These are phyloP conservation scores for Picochlorum sp. DNA, from an alignment of 139 green algal genomes.

Conservation along the genomic window DNA sequence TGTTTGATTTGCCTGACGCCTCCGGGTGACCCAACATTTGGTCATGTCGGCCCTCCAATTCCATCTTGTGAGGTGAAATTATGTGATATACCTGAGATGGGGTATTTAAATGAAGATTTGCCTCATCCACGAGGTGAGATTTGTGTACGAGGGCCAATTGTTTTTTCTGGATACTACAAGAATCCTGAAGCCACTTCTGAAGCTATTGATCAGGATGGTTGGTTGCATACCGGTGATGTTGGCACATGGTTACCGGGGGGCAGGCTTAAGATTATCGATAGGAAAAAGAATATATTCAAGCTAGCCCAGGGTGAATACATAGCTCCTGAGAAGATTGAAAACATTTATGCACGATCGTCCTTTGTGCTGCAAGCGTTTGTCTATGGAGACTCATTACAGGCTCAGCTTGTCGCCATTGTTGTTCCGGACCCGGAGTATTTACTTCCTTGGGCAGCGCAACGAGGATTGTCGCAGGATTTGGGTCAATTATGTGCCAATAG, in stretches of 20 bases:
- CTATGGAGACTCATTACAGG: conserved; percentile 73
- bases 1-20: conserved; percentile 75
- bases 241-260: conserved; percentile 59
- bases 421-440: conserved; percentile 89
- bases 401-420: conserved; percentile 76
- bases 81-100: conserved; percentile 93
- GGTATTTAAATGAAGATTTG: conserved; percentile 69
- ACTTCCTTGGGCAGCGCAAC: conserved; percentile 70
- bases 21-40: conserved; percentile 39
- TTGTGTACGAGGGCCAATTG: conserved; percentile 76
- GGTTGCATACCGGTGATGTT: conserved; percentile 93
- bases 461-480: conserved; percentile 25
- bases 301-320: conserved; percentile 81
- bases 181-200: conserved; percentile 61
- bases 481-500: conserved; percentile 3
- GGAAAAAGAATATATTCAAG: conserved; percentile 97
- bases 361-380: conserved; percentile 78
- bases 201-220: conserved; percentile 78
- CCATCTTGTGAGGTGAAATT: conserved; percentile 83
- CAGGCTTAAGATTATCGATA: conserved; percentile 93
- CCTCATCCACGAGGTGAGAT: conserved; percentile 72
- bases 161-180: conserved; percentile 88
- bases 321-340: conserved; percentile 96
- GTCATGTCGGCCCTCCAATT: conserved; percentile 75
- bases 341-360: conserved; percentile 64